Base-by-base conservation (phyloP, 2,329 filamentous ascomycete genomes). In the Apiospora hydei region DNA sequence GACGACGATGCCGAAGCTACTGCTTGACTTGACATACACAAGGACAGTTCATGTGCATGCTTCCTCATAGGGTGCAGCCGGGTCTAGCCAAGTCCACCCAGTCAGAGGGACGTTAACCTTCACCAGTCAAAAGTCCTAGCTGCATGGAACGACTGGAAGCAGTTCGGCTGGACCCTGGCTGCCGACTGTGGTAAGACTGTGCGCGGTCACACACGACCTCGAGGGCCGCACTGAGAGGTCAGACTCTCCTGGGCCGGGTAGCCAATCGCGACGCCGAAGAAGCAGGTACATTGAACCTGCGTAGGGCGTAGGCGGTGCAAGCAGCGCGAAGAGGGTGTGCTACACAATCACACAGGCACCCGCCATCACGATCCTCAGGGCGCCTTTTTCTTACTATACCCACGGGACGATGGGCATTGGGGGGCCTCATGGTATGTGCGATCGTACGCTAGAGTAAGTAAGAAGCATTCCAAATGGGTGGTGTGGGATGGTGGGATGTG, bases 221-320 rank as follows among this genome's bases (percentile, higher is more conserved):
- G 6, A 61, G 5, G 57, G 34, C 57, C 57, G 34, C 57, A 41
- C 34, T 21, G 16, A 38, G 57, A 41, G 57, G 57, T 64, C 57
- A 64, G 57, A 41, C 11, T 41, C 57, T 64, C 57, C 30, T 38
- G 18, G 18, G 34, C 57, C 21, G 18, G 21, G 18, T n/a, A 38
- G 57, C 57, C 57, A 64, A 64, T 64, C 21, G 34, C 57, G 57
- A 13, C 34, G 57, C 18, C 57, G 30, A 41, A 41, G 67, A 69
- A 69, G 67, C 67, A 69, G 67, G 67, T 69, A 69, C 67, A 69
- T 69, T 1, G 44, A 49, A 49, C 67, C 67, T 69, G 67, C 67
- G 47, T 69, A 69, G 67, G 67, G 67, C 67, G n/a, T 49, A 49
- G 67, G 67, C 67, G n/a, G 26, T 47, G 66, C 43, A 34, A n/a